A percentile compares a stretch with the other conserved stretches of the same genome.
Conservation (phyloP, 202 grass and related monocot genomes). For the Elaeis oleifera region DNA sequence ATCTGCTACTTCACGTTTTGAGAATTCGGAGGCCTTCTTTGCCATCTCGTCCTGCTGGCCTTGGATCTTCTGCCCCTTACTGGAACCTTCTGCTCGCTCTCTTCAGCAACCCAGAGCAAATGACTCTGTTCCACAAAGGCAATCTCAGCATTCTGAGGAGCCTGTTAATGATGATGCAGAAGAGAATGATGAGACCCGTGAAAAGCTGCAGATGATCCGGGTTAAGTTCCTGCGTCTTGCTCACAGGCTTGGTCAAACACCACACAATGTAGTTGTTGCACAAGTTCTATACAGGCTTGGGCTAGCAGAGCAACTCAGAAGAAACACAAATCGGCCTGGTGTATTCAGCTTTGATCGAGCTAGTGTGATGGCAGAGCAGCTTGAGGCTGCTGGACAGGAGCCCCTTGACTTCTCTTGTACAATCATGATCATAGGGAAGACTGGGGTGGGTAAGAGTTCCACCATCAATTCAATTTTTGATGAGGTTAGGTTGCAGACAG, state of each 20-base stretch:
- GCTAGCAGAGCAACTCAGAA: conserved; percentile 80
- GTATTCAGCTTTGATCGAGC: conserved; percentile 65
- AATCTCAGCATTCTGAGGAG: conserved; percentile 33
- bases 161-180: conserved; percentile 43
- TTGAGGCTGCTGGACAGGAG: conserved; percentile 56
- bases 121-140: conserved; percentile 21
- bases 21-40: conserved; percentile 24
- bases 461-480: conserved; percentile 91
- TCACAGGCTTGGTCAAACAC: conserved; percentile 71
- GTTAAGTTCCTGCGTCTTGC: conserved; percentile 88
- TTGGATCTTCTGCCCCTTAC: conserved; percentile 57
- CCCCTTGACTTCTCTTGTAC: conserved; percentile 82
- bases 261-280: conserved; percentile 80
- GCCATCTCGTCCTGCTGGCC: conserved; percentile 55
- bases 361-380: conserved; percentile 66
- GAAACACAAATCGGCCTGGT: conserved; percentile 45
- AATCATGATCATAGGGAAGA: conserved; percentile 88
- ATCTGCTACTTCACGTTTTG: conserved; percentile 10
- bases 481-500: conserved; percentile 45
- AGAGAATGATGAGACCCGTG: conserved; percentile 71
- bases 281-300: conserved; percentile 94
- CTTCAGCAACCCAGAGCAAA: conserved; percentile 44
- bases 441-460: conserved; percentile 88
- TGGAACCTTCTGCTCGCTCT: conserved; percentile 40
- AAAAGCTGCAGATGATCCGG: conserved; percentile 89